Conservation (phyloP, 116 monocot species). For the Trichopus zeylanicus region DNA sequence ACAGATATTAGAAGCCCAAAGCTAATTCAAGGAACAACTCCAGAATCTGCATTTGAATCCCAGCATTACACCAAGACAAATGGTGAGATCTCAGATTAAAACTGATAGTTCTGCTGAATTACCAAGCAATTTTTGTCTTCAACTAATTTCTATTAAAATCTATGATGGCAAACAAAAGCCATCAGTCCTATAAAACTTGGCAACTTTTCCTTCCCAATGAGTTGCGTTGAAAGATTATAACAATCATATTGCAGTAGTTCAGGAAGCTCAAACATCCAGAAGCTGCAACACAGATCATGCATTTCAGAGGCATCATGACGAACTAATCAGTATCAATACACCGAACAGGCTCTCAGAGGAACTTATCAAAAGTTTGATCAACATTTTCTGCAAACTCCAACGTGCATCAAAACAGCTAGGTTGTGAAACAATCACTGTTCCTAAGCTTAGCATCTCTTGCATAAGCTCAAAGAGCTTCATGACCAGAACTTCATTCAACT, state of each 20-base stretch:
- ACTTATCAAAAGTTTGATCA: constrained; percentile 43
- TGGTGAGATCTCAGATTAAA: constrained; percentile 3
- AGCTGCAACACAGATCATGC: constrained; percentile 7
- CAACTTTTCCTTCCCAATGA: not conserved
- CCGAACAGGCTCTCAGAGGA: constrained; percentile 80
- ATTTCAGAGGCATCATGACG: not conserved
- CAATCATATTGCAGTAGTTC: constrained; percentile 18
- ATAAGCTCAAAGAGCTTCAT: constrained; percentile 49
- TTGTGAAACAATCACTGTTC: constrained; percentile 11
- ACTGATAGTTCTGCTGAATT: not conserved
- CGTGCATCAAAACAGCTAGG: constrained; percentile 11
- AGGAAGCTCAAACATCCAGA: constrained; percentile 21
- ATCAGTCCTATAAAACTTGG: too few relatives aligned
- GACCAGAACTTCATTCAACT: constrained; percentile 26
- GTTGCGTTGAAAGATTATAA: not conserved
- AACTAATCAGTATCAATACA: constrained; percentile 14
- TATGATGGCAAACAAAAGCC: too few relatives aligned
- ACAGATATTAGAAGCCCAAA: constrained; percentile 6
- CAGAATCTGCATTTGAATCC: constrained; percentile 25
- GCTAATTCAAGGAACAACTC: constrained; percentile 18
- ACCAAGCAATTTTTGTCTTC: not conserved
- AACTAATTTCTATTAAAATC: too few relatives aligned
- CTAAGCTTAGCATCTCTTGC: constrained; percentile 59
- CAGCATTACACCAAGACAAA: constrained; percentile 6
- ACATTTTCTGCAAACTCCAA: constrained; percentile 58